Evolutionary conservation across 2,329 filamentous ascomycete genomes (phyloP), one percentile per base, ranked within the genome.

Genomic region (Botrytis galanthina): DNA sequence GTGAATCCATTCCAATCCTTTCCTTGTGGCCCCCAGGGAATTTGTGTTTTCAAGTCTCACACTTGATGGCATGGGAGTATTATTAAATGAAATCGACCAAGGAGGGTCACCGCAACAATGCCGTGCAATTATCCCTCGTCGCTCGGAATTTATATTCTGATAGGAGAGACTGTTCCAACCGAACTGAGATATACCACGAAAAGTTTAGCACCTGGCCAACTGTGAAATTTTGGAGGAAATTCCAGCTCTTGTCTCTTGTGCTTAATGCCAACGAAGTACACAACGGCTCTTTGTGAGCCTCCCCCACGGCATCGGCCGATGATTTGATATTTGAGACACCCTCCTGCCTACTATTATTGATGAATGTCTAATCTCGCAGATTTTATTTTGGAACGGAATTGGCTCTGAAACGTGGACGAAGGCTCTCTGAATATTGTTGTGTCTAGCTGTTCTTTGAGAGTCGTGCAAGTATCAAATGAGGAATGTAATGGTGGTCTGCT

Each of bases 1-100:
- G 87, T 76, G 87, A 83, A 87, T 92, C 90, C 90, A 92, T 92
- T 77, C 87, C 88, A 82, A 78, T 64, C 71, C 75, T 54, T 62
- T 64, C 57, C 64, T 76, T 74, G 69, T 75, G 35, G 68, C 60
- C 57, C 72, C 63, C 26, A 46, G 42, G 42, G 63, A 72, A 69
- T 26, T 54, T 57, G 59, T 46, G 20, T 59, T 57, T 29, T 29
- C 51, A 44, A 69, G 66, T 32, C 26, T 69, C 37, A 42, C 29
- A 42, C 51, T 64, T 35, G 62, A 44, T 72, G 32, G 54, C 71
- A 72, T 72, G 68, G 62, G 71, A 72, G 22, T 66, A 35, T 6
- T 48, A 42, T n/a, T 6, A 29, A 69, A 60, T 48, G 42, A 32
- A 32, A 51, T 35, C 9, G 39, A 39, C 51, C 46, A 32, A 72